Conservation (phyloP, 345 rosid genomes). For the Sonneratia caseolaris region DNA sequence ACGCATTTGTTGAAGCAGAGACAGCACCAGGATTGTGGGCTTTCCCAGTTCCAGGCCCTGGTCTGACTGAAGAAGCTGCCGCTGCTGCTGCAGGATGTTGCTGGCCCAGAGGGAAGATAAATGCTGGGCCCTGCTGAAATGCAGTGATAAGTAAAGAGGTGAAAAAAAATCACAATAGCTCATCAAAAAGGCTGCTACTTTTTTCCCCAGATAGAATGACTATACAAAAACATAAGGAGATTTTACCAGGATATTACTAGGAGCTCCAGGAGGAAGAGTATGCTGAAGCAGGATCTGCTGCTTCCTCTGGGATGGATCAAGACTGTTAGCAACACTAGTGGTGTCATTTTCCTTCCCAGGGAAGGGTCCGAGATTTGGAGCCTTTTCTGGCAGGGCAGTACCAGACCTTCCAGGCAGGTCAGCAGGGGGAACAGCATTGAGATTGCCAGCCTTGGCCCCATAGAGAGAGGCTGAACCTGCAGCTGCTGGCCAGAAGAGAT, state of each 20-base stretch:
- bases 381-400: slow-evolving; percentile 50
- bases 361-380: slow-evolving; percentile 35
- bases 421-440: slow-evolving; percentile 60
- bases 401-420: slow-evolving; percentile 59
- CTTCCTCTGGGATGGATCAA: slow-evolving; percentile 69
- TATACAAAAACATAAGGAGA: background rate
- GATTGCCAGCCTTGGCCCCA: slow-evolving; percentile 70
- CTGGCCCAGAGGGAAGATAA: slow-evolving; percentile 83
- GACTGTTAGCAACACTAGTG: slow-evolving; percentile 38
- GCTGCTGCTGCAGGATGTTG: slow-evolving; percentile 75
- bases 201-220: background rate
- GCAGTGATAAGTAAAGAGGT: background rate
- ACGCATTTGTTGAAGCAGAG: slow-evolving; percentile 28
- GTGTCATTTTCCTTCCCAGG: slow-evolving; percentile 37
- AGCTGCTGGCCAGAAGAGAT: slow-evolving; percentile 86
- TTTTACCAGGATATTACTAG: slow-evolving; percentile 67
- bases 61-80: slow-evolving; percentile 59
- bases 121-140: slow-evolving; percentile 72
- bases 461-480: slow-evolving; percentile 65
- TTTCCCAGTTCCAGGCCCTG: slow-evolving; percentile 34
- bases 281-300: slow-evolving; percentile 72
- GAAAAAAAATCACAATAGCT: background rate
- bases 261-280: slow-evolving; percentile 66
- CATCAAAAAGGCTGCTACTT: background rate
- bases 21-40: slow-evolving; percentile 12